Conservation (phyloP, 352 stramenopile species). For the Phytophthora cryptogea region DNA sequence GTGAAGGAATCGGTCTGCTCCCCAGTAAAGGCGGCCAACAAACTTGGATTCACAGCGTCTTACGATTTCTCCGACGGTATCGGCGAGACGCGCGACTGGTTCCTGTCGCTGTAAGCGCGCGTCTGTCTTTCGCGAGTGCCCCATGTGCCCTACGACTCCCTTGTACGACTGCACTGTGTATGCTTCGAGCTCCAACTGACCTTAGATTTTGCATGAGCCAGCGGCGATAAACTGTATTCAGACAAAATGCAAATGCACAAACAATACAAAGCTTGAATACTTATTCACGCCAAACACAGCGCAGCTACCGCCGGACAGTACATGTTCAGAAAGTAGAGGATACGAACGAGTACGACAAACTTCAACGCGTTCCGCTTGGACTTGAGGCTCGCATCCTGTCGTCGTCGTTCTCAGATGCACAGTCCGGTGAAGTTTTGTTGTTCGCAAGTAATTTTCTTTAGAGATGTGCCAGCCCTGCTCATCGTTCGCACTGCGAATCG, state of each 20-base stretch:
- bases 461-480: constrained; percentile 15
- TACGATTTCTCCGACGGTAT: constrained; percentile 76
- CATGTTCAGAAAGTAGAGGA: not conserved
- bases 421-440: not conserved
- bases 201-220: constrained; percentile 33
- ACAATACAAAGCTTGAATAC: constrained; percentile 8
- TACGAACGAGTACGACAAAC: not conserved
- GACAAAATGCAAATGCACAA: constrained; percentile 13
- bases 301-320: not conserved
- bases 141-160: constrained; percentile 16
- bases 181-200: constrained; percentile 8
- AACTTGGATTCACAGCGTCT: constrained; percentile 72
- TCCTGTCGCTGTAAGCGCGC: constrained; percentile 43
- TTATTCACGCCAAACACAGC: not conserved
- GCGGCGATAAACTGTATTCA: constrained; percentile 13
- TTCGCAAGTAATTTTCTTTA: constrained; percentile 1
- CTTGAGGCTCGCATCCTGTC: too few relatives aligned
- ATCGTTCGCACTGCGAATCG: not conserved
- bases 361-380: too few relatives aligned
- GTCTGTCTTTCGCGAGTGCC: not conserved
- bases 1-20: constrained; percentile 86
- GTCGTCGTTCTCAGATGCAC: not conserved
- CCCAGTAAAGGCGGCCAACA: constrained; percentile 59
- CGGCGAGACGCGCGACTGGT: constrained; percentile 79
- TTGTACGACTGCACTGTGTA: constrained; percentile 22